These are phyloP conservation scores for Avicennia marina DNA, from an alignment of 257 asterid genomes.

Conservation along the genomic window DNA sequence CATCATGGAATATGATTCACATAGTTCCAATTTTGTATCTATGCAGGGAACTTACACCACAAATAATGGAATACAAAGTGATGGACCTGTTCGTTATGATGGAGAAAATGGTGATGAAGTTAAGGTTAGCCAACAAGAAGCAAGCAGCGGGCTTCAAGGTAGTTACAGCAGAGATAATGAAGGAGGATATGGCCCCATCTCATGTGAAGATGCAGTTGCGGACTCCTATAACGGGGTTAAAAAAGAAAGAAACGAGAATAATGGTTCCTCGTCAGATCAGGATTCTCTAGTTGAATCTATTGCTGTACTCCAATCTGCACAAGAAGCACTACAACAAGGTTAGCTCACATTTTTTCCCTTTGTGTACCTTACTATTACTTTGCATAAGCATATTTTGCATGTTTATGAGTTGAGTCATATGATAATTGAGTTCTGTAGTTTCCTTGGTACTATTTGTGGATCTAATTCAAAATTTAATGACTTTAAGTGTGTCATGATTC, in stretches of 20 bases:
- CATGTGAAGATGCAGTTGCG: conserved; percentile 35
- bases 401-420: too few relatives aligned
- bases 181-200: conserved; percentile 35
- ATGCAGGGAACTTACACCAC: conserved; percentile 41
- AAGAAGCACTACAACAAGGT: conserved; percentile 76
- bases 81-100: conserved; percentile 25
- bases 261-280: conserved; percentile 30
- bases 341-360: conserved; percentile 6
- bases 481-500: too few relatives aligned
- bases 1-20: conserved; percentile 72
- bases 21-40: conserved; percentile 52
- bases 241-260: conserved; percentile 39
- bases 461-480: too few relatives aligned
- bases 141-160: conserved; percentile 27
- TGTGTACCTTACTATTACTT: neutral
- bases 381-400: neutral
- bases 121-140: conserved; percentile 20
- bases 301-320: conserved; percentile 45
- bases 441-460: neutral
- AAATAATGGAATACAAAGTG: conserved; percentile 46
- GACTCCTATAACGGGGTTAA: conserved; percentile 40
- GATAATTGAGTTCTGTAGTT: neutral
- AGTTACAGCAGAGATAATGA: conserved; percentile 28
- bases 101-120: conserved; percentile 54
- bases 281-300: conserved; percentile 55